Evolutionary conservation across 2,329 filamentous ascomycete species (phyloP).

Genomic region (Ophiocordyceps camponoti-saundersi): DNA sequence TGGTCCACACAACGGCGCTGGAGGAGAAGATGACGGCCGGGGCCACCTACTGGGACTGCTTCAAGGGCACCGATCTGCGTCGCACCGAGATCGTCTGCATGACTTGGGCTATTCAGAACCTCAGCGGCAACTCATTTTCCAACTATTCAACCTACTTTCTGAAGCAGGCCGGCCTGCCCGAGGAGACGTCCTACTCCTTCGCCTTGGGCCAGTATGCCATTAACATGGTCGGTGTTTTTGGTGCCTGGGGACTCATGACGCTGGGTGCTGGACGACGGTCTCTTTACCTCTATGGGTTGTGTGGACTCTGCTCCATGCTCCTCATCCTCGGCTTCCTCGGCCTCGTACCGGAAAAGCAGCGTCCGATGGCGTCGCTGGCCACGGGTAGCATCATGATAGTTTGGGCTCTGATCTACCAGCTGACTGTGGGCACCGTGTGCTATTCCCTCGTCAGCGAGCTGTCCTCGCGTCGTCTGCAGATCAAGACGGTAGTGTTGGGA

Average conservation of each 20-base stretch:
- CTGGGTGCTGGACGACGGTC: conserved; percentile 57
- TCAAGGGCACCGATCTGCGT: conserved; percentile 60
- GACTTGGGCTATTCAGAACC: conserved; percentile 46
- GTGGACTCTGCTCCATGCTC: conserved; percentile 58
- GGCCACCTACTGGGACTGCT: conserved; percentile 66
- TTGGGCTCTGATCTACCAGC: conserved; percentile 71
- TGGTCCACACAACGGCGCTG: conserved; percentile 73
- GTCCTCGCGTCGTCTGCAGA: conserved; percentile 65
- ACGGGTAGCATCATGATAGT: conserved; percentile 74
- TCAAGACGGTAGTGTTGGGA: conserved; percentile 81
- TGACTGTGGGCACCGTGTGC: conserved; percentile 76
- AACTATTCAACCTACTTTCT: conserved; percentile 51
- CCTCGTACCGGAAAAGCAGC: conserved; percentile 45
- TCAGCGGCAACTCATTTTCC: conserved; percentile 46
- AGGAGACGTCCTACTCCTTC: conserved; percentile 36
- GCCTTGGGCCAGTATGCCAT: conserved; percentile 49
- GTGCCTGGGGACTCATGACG: conserved; percentile 67
- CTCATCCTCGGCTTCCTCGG: conserved; percentile 73
- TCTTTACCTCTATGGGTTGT: conserved; percentile 62
- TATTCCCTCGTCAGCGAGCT: conserved; percentile 80
- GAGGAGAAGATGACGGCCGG: conserved; percentile 62
- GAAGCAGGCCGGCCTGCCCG: conserved; percentile 37
- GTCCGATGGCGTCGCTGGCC: conserved; percentile 47
- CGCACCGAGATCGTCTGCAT: conserved; percentile 57
- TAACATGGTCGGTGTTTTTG: conserved; percentile 68